Conservation (phyloP, 257 asterid genomes). For the Solanum gracilifrons region DNA sequence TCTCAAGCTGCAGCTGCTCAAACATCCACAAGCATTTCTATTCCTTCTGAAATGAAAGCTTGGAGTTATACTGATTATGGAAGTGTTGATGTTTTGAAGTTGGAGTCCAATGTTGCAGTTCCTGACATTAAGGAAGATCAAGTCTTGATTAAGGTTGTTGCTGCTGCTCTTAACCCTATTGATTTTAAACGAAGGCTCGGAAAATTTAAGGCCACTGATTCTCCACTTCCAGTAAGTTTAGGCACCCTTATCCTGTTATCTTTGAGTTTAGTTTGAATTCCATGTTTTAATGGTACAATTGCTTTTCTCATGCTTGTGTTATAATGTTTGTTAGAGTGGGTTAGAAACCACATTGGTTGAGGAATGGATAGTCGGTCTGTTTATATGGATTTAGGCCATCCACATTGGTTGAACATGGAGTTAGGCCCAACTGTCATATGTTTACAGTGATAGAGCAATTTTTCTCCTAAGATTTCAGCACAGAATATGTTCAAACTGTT, state of each 20-base stretch:
- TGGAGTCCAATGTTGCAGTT: slow-evolving; percentile 41
- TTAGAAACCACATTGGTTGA: too few species aligned
- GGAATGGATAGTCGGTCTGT: too few species aligned
- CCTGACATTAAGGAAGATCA: slow-evolving; percentile 64
- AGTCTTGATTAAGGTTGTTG: slow-evolving; percentile 72
- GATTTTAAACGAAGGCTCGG: slow-evolving; percentile 77
- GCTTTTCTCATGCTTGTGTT: not conserved
- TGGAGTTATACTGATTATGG: slow-evolving; percentile 82
- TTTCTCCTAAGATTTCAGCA: not conserved
- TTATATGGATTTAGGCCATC: too few species aligned
- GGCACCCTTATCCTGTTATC: not conserved
- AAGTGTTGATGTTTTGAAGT: slow-evolving; percentile 59
- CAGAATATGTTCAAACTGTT: not conserved
- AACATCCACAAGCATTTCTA: slow-evolving; percentile 23
- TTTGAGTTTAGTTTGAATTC: not conserved
- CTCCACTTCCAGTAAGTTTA: slow-evolving; percentile 73
- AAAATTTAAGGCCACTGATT: slow-evolving; percentile 80
- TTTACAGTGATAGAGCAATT: not conserved
- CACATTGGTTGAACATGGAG: too few species aligned
- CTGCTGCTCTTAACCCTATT: slow-evolving; percentile 87
- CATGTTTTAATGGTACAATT: not conserved
- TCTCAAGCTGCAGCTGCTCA: slow-evolving; percentile 49
- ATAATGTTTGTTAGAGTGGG: not conserved
- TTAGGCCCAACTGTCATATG: too few species aligned
- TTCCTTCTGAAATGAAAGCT: slow-evolving; percentile 74